phyloP scores from a whole-genome alignment of 306 rosid species.

The Mimosa pudica region DNA sequence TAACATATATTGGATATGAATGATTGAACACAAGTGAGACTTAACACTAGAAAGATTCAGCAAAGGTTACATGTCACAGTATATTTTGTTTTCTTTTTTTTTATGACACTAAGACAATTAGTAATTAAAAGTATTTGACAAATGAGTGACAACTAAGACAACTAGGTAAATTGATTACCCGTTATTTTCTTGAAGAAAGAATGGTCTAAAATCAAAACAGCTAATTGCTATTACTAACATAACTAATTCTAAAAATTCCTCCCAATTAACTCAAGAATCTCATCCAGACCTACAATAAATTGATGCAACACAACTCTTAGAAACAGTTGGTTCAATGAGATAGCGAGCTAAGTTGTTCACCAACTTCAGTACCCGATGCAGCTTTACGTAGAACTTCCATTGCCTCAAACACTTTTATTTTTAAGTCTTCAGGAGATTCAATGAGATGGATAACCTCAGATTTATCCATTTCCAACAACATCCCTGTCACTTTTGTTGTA shows the following conservation, averaged over 20 bases:
- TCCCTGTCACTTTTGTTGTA: conserved; percentile 84
- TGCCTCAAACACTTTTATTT: conserved; percentile 83
- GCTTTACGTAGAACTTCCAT: conserved; percentile 77
- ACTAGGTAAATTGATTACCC: too few relatives aligned
- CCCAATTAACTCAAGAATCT: conserved; percentile 31
- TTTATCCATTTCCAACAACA: conserved; percentile 95
- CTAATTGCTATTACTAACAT: conserved; percentile 21
- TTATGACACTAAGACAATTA: too few relatives aligned
- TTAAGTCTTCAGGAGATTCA: conserved; percentile 83
- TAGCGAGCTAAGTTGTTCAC: conserved; percentile 54
- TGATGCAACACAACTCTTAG: conserved; percentile 7
- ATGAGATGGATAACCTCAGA: conserved; percentile 93
- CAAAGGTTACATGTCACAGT: too few relatives aligned
- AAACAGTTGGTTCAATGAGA: neutral
- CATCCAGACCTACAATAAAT: too few relatives aligned
- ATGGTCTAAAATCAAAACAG: neutral
- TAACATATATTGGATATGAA: too few relatives aligned
- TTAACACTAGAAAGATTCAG: too few relatives aligned
- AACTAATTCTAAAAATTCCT: conserved; percentile 33
- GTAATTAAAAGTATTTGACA: too few relatives aligned
- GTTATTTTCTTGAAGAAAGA: neutral
- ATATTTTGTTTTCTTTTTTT: too few relatives aligned
- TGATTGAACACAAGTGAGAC: too few relatives aligned
- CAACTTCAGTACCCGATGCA: conserved; percentile 53
- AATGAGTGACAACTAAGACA: too few relatives aligned